These are phyloP conservation scores for Pseudogymnoascus sp. DNA, from an alignment of 2,329 filamentous ascomycete species.

Conservation along the genomic window DNA sequence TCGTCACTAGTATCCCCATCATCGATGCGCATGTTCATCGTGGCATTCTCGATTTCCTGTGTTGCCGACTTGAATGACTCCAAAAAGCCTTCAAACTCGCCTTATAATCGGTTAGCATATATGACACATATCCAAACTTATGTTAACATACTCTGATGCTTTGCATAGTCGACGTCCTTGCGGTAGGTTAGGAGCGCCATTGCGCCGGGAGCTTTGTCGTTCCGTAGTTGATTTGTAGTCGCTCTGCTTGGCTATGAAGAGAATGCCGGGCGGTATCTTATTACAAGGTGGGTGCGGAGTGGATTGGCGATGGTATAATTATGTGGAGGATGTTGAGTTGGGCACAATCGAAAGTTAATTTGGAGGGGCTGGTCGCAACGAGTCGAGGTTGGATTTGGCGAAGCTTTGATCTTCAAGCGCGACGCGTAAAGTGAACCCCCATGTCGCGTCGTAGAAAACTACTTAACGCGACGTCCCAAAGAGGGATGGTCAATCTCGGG, in stretches of 20 bases:
- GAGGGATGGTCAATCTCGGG: not conserved
- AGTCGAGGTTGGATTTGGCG: constrained; percentile 9
- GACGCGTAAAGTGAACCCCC: constrained; percentile 12
- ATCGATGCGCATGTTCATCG: constrained; percentile 77
- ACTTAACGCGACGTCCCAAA: constrained; percentile 1
- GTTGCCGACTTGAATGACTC: constrained; percentile 75
- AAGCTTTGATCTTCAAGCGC: constrained; percentile 9
- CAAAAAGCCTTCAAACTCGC: constrained; percentile 80
- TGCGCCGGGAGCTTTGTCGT: constrained; percentile 27
- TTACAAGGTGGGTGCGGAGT: constrained; percentile 18
- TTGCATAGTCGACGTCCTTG: constrained; percentile 75
- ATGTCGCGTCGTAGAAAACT: constrained; percentile 6
- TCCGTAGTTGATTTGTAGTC: not conserved
- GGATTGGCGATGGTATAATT: constrained; percentile 5
- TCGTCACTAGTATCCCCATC: constrained; percentile 82
- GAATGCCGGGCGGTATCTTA: constrained; percentile 17
- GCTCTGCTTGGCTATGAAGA: constrained; percentile 11
- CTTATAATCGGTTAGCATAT: constrained; percentile 34
- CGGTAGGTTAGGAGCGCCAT: constrained; percentile 84
- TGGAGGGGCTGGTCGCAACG: constrained; percentile 5
- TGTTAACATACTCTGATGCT: constrained; percentile 62
- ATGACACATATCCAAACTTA: constrained; percentile 12
- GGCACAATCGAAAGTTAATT: not conserved
- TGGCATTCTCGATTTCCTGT: constrained; percentile 69
- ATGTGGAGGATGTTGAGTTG: not conserved